phyloP scores from a whole-genome alignment of 2,329 filamentous ascomycete species.

The Nothopassalora personata region DNA sequence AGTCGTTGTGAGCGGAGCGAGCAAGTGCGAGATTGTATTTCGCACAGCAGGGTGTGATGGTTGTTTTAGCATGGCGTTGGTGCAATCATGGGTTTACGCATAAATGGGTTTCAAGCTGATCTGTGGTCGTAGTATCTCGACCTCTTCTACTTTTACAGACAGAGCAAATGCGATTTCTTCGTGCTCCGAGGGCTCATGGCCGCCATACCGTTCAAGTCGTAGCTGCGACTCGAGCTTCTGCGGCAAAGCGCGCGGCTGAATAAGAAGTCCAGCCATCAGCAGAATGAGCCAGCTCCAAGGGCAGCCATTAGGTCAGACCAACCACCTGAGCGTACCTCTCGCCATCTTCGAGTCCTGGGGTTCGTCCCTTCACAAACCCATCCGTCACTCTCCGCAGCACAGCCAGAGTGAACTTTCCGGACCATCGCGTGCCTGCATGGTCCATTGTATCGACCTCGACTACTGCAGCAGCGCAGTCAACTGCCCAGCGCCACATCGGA shows the following conservation, averaged over 20 bases:
- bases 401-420: neutral
- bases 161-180: neutral
- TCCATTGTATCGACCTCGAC: neutral
- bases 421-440: neutral
- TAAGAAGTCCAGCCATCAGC: no score
- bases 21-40: no score
- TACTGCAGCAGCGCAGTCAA: neutral
- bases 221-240: no score
- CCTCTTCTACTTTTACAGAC: neutral
- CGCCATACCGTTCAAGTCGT: no score
- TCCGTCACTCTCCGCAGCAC: neutral
- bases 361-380: neutral
- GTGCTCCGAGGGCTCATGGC: no score
- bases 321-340: neutral
- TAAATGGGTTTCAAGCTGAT: neutral
- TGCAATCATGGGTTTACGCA: neutral
- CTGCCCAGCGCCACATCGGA: neutral
- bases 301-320: neutral
- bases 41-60: neutral
- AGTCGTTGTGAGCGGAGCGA: neutral
- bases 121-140: neutral
- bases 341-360: neutral
- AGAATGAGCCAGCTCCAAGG: no score
- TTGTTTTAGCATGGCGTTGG: neutral
- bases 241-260: no score